These are phyloP conservation scores for Ceratocystis huliohia DNA, from an alignment of 2,329 filamentous ascomycete species.

Conservation along the genomic window DNA sequence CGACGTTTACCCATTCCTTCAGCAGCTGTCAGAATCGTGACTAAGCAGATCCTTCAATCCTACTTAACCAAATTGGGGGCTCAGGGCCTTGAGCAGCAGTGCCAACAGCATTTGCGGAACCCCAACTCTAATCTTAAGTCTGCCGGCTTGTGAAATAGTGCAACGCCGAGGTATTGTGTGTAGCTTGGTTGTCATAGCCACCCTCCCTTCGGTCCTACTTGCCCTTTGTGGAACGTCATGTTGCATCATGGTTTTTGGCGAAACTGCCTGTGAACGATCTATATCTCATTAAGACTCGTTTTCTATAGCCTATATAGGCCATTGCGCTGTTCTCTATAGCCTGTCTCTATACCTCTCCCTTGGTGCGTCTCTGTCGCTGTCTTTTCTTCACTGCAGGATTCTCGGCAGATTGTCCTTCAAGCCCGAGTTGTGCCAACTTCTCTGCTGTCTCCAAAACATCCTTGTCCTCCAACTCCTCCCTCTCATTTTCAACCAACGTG, in stretches of 20 bases:
- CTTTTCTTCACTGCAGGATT: conserved; percentile 5
- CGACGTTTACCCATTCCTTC: not conserved
- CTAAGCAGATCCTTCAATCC: not conserved
- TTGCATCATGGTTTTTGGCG: not conserved
- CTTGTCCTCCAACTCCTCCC: conserved; percentile 23
- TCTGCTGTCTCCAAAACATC: conserved; percentile 11
- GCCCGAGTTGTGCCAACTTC: not conserved
- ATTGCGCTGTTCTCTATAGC: not conserved
- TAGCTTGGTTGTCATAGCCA: not conserved
- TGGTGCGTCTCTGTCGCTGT: conserved; percentile 10
- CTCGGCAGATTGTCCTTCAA: not conserved
- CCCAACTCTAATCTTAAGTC: not conserved
- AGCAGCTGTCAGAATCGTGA: not conserved
- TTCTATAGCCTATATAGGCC: not conserved
- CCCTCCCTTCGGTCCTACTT: not conserved
- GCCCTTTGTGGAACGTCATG: not conserved
- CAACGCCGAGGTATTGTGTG: not conserved
- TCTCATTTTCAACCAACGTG: conserved; percentile 23
- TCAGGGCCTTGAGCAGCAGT: not conserved
- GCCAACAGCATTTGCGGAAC: not conserved
- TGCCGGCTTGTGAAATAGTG: not conserved
- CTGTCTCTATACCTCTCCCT: not conserved
- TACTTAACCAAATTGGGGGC: too few species aligned
- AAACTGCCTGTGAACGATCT: not conserved
- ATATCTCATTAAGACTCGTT: too few species aligned